Evolutionary conservation across 345 rosid genomes (phyloP).

Genomic region (Pugionium dolabratum): DNA sequence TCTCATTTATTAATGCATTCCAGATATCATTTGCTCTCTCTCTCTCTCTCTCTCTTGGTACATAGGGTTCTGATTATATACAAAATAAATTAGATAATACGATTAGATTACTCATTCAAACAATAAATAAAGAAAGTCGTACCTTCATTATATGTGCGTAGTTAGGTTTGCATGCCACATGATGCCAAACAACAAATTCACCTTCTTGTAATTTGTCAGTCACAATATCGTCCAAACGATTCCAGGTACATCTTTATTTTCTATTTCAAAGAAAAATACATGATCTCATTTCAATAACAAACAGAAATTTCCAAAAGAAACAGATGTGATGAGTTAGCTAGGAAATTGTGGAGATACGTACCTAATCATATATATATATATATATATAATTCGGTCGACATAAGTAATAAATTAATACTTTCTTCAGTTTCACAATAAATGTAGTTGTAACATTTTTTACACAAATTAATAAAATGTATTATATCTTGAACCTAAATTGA

Average conservation of each 20-base stretch:
- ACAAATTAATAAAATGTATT: too few relatives aligned
- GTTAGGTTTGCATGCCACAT: constrained; percentile 48
- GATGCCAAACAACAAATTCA: constrained; percentile 41
- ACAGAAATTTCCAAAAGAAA: constrained; percentile 22
- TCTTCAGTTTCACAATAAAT: too few relatives aligned
- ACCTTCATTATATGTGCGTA: constrained; percentile 32
- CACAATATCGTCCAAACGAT: constrained; percentile 33
- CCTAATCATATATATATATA: constrained; percentile 1
- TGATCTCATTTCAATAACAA: constrained; percentile 3
- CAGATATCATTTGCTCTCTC: too few relatives aligned
- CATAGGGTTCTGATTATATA: too few relatives aligned
- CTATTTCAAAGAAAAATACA: too few relatives aligned
- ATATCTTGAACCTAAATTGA: too few relatives aligned
- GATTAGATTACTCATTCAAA: too few relatives aligned
- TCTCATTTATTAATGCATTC: too few relatives aligned
- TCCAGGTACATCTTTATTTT: constrained; percentile 19
- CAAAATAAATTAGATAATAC: too few relatives aligned
- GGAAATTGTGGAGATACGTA: constrained; percentile 35
- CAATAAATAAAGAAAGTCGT: not conserved
- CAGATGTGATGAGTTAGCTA: constrained; percentile 26
- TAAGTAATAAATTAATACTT: not conserved
- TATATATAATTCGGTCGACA: not conserved
- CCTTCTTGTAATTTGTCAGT: constrained; percentile 39
- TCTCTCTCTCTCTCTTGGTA: too few relatives aligned
- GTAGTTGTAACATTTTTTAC: too few relatives aligned